Evolutionary conservation across 352 stramenopile genomes (phyloP).

Genomic region (Phytophthora kernoviae): DNA sequence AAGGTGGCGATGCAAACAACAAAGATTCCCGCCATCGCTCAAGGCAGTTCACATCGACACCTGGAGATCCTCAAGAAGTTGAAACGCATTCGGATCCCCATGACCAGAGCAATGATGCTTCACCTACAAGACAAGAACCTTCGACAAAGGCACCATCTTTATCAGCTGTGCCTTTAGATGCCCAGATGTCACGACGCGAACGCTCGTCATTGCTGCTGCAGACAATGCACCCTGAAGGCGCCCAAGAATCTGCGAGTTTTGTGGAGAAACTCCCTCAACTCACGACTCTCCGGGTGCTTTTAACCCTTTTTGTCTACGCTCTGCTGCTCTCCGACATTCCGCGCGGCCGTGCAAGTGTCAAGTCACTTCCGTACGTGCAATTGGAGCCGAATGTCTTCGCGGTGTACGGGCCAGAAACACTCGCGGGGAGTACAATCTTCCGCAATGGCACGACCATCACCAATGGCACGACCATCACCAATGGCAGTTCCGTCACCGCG

Average conservation of each 20-base stretch:
- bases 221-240: conserved; percentile 24
- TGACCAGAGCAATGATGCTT: not conserved
- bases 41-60: not conserved
- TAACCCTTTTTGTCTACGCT: conserved; percentile 50
- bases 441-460: conserved; percentile 27
- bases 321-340: conserved; percentile 51
- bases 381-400: conserved; percentile 62
- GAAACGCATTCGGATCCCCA: conserved; percentile 9
- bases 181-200: conserved; percentile 20
- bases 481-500: conserved; percentile 1
- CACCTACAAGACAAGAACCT: not conserved
- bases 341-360: conserved; percentile 40
- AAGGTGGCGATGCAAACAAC: conserved; percentile 3
- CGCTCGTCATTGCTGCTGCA: conserved; percentile 27
- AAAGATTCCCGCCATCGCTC: conserved; percentile 3
- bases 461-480: conserved; percentile 22
- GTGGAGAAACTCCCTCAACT: conserved; percentile 19
- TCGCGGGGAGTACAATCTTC: conserved; percentile 33
- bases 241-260: conserved; percentile 17
- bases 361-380: conserved; percentile 45
- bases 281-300: conserved; percentile 31
- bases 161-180: conserved; percentile 5
- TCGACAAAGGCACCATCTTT: conserved; percentile 4
- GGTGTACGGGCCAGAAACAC: conserved; percentile 41
- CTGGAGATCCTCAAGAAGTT: conserved; percentile 2